Evolutionary conservation across 1,284 basidiomycete genomes (phyloP).

Genomic region (Rhodotorula glutinis): DNA sequence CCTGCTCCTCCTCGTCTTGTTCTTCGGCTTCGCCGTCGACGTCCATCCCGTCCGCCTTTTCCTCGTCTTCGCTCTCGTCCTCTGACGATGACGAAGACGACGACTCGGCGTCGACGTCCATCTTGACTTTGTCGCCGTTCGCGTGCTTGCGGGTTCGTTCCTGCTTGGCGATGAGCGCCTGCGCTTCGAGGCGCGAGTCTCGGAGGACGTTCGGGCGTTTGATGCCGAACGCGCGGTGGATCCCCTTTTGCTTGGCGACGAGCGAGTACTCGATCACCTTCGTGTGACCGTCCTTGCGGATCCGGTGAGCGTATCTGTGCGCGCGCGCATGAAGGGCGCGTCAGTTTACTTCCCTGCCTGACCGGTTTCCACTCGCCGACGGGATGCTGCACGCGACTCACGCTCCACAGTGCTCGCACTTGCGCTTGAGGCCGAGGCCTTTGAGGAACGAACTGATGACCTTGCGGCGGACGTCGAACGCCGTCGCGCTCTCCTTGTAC

Average conservation of each 20-base stretch:
- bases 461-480: conserved; percentile 82
- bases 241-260: conserved; percentile 69
- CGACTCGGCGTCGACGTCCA: conserved; percentile 30
- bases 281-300: conserved; percentile 88
- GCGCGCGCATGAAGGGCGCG: no score
- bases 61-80: conserved; percentile 49
- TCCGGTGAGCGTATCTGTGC: conserved; percentile 76
- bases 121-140: conserved; percentile 17
- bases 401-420: conserved; percentile 76
- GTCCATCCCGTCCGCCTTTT: conserved; percentile 51
- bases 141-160: background rate
- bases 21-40: conserved; percentile 55
- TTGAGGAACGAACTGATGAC: conserved; percentile 80
- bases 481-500: conserved; percentile 76
- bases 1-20: conserved; percentile 37
- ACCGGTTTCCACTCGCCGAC: no score
- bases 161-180: conserved; percentile 49
- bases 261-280: conserved; percentile 95
- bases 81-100: conserved; percentile 44
- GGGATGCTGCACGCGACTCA: conserved; percentile 54
- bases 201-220: conserved; percentile 68
- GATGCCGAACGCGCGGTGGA: conserved; percentile 59
- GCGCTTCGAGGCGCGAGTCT: conserved; percentile 43
- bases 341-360: no score
- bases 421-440: conserved; percentile 60